Percentiles rank a stretch among this genome's conserved stretches.
These are phyloP conservation scores for Thinopyrum elongatum DNA, from an alignment of 176 grass and related monocot species.

Conservation along the genomic window DNA sequence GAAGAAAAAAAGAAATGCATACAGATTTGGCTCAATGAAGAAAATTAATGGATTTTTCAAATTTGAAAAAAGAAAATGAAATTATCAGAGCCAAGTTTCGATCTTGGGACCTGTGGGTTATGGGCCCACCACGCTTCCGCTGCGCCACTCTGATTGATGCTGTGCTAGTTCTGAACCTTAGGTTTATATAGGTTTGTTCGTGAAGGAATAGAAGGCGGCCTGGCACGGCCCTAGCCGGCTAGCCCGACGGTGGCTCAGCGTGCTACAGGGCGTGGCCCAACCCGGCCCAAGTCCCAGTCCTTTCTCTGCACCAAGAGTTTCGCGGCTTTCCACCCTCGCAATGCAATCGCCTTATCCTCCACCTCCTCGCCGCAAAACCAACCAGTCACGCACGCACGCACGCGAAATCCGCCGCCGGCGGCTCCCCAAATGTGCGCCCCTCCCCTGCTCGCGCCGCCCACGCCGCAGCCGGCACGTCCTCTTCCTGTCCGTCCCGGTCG, in stretches of 20 bases:
- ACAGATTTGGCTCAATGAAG: too few relatives aligned
- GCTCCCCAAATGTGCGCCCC: slow-evolving; percentile 16
- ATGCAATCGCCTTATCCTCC: slow-evolving; percentile 21
- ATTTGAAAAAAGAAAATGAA: not conserved
- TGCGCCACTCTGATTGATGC: slow-evolving; percentile 73
- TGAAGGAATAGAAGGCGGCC: too few relatives aligned
- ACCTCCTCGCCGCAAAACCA: not conserved
- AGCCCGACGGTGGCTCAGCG: rapidly evolving
- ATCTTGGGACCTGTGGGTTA: slow-evolving; percentile 92
- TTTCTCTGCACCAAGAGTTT: not conserved
- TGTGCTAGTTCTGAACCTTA: too few relatives aligned
- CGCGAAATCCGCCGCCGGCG: slow-evolving; percentile 7
- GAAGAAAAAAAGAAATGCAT: too few relatives aligned
- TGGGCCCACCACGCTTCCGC: slow-evolving; percentile 95
- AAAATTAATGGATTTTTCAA: too few relatives aligned
- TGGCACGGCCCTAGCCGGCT: too few relatives aligned
- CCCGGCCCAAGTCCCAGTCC: not conserved
- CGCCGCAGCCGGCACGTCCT: not conserved
- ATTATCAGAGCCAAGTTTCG: slow-evolving; percentile 80
- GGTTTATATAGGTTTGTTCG: rapidly evolving
- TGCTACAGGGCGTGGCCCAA: rapidly evolving
- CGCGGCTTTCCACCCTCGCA: not conserved
- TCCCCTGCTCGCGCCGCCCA: not conserved
- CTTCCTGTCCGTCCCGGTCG: not conserved
- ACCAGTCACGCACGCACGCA: not conserved